Evolutionary conservation across 2,329 filamentous ascomycete genomes (phyloP), one percentile per base, ranked within the genome.

Genomic region (Fonsecaea multimorphosa): DNA sequence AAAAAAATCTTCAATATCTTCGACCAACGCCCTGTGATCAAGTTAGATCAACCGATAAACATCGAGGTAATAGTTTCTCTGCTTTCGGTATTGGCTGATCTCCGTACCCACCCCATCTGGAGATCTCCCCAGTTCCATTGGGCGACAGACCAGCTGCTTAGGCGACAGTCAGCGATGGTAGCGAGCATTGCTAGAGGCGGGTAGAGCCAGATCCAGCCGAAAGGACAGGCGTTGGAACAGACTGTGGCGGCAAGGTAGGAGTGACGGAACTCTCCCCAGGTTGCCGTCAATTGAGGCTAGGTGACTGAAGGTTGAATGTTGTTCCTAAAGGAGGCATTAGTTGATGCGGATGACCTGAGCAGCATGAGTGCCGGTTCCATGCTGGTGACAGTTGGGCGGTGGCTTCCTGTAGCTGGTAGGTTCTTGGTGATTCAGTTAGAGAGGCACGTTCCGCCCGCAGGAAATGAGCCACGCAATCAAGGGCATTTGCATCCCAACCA

Each of bases 291-390:
- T 4, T 3, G 38, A 12, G 19, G 9, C 8, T 8, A 31, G 38
- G 34, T 61, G 58, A 24, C 22, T 40, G 8, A 14, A 22, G 44
- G 19, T 12, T 49, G 44, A 49, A 49, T 49, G 44, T 27, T 24
- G 44, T 49, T 49, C 44, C 44, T 14, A 49, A 49, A 49, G 19
- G 19, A 49, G 44, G 16, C 19, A 49, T 14, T 49, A 9, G 44
- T 49, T 19, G 44, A 24, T 49, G 44, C 44, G 24, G 52, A 55
- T 55, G 52, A 55, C 27, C 24, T 49, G 44, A 49, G 44, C 38
- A 44, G 7, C 16, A 16, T 19, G 38, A 8, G 38, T 19, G 38
- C 16, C 16, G 8, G 44, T 19, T 49, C 44, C 2, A 8, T 49
- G 44, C 44, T 14, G 12, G 4, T 49, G 44, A 27, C 24, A 12